Base-by-base conservation (phyloP, 208 protist species). In the Porcisia hertigi region DNA sequence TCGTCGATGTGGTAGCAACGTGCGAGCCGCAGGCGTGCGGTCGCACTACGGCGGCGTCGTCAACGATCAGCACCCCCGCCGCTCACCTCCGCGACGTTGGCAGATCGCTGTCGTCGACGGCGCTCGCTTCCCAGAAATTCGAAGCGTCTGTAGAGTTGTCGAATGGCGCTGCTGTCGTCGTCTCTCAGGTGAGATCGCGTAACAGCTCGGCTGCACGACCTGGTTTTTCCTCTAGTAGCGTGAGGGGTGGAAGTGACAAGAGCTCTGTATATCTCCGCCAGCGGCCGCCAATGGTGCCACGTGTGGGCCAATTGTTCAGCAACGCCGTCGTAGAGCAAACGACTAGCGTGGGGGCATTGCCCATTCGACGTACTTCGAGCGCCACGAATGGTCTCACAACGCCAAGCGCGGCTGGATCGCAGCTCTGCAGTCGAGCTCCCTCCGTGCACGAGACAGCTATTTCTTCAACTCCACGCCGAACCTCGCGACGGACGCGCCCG, bases 161-260 rank as follows among this genome's bases (percentile, higher is more conserved):
- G 23, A 49, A n/a, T 52, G 41, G 23, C 63, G 18, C 20, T 43
- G 14, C 34, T 52, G 41, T 30, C 41, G 41, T 43, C 0, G 25
- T n/a, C 23, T 36, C 41, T 52, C 41, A 23, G 1, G 41, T 67
- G 63, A 6, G 6, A 49, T 25, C 25, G 23, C 36, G 11, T 49
- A 73, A 69, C 65, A 25, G 65, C 34, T 30, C 45, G 30, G 55
- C 64, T 16, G 71, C 77, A 3, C 71, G 77, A 30, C 47, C 67
- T 20, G 77, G 69, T 18, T 76, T 64, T 1, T 58, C 74, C 3
- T 81, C 64, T 64, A 76, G 77, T 71, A 81, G 71, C 62, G 23
- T 81, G 49, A 63, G 53, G 2, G 76, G 71, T 53, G 59, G 76
- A 53, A 69, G 71, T 45, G 71, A 81, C 4, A 63, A 39, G 41